These are phyloP conservation scores for Stagonosporopsis tanaceti DNA, from an alignment of 2,329 filamentous ascomycete genomes.

Conservation along the genomic window DNA sequence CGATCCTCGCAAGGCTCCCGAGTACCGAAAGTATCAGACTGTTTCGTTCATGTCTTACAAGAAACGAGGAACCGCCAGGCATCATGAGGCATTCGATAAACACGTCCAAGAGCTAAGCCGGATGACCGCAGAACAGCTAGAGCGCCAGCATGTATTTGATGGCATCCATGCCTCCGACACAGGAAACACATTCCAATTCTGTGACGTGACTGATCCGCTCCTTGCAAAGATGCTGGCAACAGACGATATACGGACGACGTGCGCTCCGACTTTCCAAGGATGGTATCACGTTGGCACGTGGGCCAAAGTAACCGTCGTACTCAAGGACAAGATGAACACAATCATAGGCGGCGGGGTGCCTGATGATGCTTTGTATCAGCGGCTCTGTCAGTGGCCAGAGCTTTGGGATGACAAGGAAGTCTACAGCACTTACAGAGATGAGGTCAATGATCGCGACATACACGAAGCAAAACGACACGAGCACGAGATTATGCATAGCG, in stretches of 20 bases:
- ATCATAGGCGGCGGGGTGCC: conserved; percentile 48
- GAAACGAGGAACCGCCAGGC: conserved; percentile 37
- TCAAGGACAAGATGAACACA: conserved; percentile 79
- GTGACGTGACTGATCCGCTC: conserved; percentile 85
- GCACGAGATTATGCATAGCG: conserved; percentile 43
- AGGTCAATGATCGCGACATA: conserved; percentile 35
- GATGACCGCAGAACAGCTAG: conserved; percentile 35
- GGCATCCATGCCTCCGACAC: conserved; percentile 77
- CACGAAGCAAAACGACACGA: conserved; percentile 37
- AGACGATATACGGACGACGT: conserved; percentile 57
- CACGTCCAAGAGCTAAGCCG: conserved; percentile 36
- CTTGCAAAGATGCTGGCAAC: conserved; percentile 72
- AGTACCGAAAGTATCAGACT: conserved; percentile 85
- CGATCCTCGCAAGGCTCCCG: conserved; percentile 80
- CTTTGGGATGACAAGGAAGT: conserved; percentile 45
- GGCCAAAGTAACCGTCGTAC: conserved; percentile 83
- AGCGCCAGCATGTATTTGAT: conserved; percentile 76
- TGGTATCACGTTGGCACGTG: conserved; percentile 86
- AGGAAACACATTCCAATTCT: conserved; percentile 92
- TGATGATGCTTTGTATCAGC: conserved; percentile 41
- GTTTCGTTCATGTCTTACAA: conserved; percentile 57
- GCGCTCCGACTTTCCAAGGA: conserved; percentile 66
- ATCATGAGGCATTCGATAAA: conserved; percentile 36
- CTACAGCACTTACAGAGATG: conserved; percentile 37
- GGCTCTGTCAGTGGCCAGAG: conserved; percentile 45